Conservation (phyloP, 768 basidiomycete genomes). For the Collybiopsis confluens region DNA sequence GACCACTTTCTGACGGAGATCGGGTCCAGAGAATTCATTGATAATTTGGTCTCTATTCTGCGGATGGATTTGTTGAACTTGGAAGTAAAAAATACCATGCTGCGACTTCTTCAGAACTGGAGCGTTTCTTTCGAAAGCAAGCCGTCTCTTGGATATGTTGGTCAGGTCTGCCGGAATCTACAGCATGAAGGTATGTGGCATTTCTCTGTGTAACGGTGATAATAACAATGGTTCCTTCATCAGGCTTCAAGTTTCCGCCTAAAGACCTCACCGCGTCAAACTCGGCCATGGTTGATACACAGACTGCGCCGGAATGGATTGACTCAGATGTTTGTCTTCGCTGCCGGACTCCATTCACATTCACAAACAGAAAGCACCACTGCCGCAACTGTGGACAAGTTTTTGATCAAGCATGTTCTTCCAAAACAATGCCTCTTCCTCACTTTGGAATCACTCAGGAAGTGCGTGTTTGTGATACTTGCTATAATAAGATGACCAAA, state of each 20-base stretch:
- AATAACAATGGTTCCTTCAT: neutral
- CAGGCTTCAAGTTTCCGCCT: conserved; percentile 84
- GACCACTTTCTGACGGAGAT: conserved; percentile 85
- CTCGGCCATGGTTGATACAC: conserved; percentile 86
- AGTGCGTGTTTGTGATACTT: conserved; percentile 92
- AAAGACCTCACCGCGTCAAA: conserved; percentile 65
- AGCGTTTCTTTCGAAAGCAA: conserved; percentile 86
- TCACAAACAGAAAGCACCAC: conserved; percentile 97
- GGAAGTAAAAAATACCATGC: conserved; percentile 77
- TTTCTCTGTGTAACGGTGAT: neutral
- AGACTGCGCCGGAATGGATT: conserved; percentile 94
- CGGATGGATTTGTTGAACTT: conserved; percentile 72
- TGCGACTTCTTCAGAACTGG: conserved; percentile 91
- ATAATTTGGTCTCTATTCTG: conserved; percentile 86
- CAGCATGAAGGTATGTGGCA: conserved; percentile 64
- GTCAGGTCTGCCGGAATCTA: conserved; percentile 75
- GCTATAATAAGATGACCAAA: conserved; percentile 71
- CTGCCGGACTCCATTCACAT: conserved; percentile 85
- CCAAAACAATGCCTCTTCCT: conserved; percentile 78
- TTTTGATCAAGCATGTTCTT: conserved; percentile 91
- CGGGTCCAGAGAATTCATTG: conserved; percentile 88
- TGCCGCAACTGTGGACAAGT: conserved; percentile 97
- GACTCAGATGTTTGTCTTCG: conserved; percentile 94
- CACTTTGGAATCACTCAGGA: conserved; percentile 91
- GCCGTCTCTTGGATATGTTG: conserved; percentile 64